Conservation (phyloP, 2,329 filamentous ascomycete genomes). For the Aurifilum marmelostoma region DNA sequence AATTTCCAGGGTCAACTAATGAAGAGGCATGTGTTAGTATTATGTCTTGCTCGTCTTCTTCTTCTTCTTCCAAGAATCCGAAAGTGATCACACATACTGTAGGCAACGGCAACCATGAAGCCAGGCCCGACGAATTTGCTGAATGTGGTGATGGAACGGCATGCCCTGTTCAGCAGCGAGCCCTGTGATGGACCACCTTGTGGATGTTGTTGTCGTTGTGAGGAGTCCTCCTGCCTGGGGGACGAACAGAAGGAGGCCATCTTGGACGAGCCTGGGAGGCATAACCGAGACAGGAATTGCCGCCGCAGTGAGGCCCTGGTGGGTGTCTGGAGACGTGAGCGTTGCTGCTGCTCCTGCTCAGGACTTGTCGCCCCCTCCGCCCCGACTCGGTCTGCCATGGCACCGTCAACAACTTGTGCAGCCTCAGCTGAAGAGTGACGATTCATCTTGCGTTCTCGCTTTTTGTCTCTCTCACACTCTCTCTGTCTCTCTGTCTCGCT, state of each 20-base stretch:
- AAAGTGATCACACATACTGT: constrained; percentile 46
- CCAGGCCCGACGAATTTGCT: constrained; percentile 67
- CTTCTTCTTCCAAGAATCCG: too few relatives aligned
- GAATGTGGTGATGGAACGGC: constrained; percentile 49
- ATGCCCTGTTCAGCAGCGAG: constrained; percentile 28
- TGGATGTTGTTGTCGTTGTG: neutral
- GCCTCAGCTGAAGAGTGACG: neutral
- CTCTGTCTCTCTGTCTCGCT: too few relatives aligned
- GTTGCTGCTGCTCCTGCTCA: neutral
- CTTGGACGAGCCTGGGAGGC: neutral
- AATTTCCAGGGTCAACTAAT: constrained; percentile 65
- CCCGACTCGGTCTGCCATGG: neutral
- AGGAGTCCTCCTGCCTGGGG: neutral
- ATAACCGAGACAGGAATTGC: neutral
- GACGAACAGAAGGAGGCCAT: neutral
- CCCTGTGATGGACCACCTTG: constrained; percentile 11
- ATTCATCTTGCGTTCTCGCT: neutral
- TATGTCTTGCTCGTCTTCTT: too few relatives aligned
- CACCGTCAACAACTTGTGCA: neutral
- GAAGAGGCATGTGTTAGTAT: neutral
- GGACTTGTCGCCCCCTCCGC: neutral
- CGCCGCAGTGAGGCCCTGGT: neutral
- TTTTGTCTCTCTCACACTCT: too few relatives aligned
- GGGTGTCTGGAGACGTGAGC: neutral
- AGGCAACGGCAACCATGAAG: constrained; percentile 65